phyloP scores from a whole-genome alignment of 2,329 filamentous ascomycete genomes.

The Drechslerella dactyloides region DNA sequence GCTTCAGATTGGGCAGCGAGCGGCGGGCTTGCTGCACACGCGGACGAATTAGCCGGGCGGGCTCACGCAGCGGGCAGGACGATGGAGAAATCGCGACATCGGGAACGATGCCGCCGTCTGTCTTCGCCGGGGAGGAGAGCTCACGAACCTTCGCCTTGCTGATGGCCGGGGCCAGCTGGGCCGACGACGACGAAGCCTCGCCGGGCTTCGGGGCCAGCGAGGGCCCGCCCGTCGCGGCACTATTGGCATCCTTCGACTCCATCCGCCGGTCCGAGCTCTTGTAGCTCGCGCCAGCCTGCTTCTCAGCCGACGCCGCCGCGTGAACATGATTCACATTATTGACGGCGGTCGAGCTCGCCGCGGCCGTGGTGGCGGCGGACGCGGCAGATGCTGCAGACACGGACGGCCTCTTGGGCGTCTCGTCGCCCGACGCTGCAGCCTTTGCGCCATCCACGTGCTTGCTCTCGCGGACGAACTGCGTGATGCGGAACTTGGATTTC shows the following conservation, averaged over 20 bases:
- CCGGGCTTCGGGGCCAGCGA: conserved; percentile 31
- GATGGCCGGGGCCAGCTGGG: background rate
- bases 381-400: conserved; percentile 10
- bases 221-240: conserved; percentile 3
- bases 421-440: conserved; percentile 26
- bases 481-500: conserved; percentile 49
- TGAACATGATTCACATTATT: conserved; percentile 20
- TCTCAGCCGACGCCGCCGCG: background rate
- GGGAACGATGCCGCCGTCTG: background rate
- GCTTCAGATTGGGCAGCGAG: conserved; percentile 46
- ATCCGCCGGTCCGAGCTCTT: conserved; percentile 38
- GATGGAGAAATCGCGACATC: conserved; percentile 3
- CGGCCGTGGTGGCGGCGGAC: conserved; percentile 14
- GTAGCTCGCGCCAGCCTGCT: conserved; percentile 20
- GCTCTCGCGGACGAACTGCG: conserved; percentile 47
- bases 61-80: background rate
- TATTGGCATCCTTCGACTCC: conserved; percentile 14
- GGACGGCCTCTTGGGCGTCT: conserved; percentile 19
- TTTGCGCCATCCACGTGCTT: conserved; percentile 42
- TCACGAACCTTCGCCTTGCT: conserved; percentile 41
- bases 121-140: too few relatives aligned
- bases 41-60: conserved; percentile 1
- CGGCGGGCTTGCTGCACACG: conserved; percentile 39
- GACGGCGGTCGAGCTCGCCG: conserved; percentile 6
- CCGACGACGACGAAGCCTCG: conserved; percentile 20